Evolutionary conservation across 148 eudicot genomes (phyloP).

Genomic region (Chenopodium formosanum): DNA sequence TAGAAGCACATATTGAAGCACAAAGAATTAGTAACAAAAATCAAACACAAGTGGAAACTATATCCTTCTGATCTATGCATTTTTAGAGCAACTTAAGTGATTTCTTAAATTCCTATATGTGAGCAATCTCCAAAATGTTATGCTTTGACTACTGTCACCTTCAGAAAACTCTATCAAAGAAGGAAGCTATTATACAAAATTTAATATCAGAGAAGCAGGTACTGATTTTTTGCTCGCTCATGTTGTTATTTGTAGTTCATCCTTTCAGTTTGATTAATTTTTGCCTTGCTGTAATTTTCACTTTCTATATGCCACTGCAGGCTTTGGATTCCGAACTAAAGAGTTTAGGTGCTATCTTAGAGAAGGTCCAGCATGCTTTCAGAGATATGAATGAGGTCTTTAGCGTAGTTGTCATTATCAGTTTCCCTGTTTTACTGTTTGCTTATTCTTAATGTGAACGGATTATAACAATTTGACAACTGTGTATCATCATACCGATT

Average conservation of each 20-base stretch:
- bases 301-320: slow-evolving; percentile 26
- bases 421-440: not conserved
- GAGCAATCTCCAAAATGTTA: slow-evolving; percentile 6
- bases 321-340: slow-evolving; percentile 46
- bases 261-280: not conserved
- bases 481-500: not conserved
- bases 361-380: slow-evolving; percentile 48
- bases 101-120: not conserved
- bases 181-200: slow-evolving; percentile 48
- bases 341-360: slow-evolving; percentile 39
- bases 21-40: slow-evolving; percentile 32
- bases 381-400: slow-evolving; percentile 48
- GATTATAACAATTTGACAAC: not conserved
- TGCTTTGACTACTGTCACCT: slow-evolving; percentile 51
- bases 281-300: not conserved
- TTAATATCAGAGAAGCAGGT: slow-evolving; percentile 58
- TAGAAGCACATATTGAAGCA: slow-evolving; percentile 47
- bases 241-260: not conserved
- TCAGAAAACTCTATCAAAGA: slow-evolving; percentile 42
- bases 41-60: slow-evolving; percentile 39
- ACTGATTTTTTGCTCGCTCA: not conserved
- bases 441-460: not conserved
- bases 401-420: not conserved
- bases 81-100: not conserved
- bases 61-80: slow-evolving; percentile 38